Conservation (phyloP, 2,329 filamentous ascomycete genomes). For the Lachnellula occidentalis region DNA sequence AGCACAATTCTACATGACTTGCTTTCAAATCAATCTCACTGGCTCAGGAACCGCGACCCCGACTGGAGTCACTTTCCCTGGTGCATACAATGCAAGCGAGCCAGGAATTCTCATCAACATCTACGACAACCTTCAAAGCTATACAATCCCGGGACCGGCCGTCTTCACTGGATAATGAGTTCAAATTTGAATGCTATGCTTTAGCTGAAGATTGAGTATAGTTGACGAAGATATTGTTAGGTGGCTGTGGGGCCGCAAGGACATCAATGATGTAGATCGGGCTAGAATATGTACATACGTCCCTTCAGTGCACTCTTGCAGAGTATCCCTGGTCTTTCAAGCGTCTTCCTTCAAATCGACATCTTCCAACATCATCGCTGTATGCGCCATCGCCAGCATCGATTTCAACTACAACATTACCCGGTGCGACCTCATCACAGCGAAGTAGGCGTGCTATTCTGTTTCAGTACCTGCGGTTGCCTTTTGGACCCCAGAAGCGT, state of each 20-base stretch:
- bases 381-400: not conserved
- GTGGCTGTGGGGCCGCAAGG: no score
- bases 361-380: not conserved
- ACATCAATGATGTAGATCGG: no score
- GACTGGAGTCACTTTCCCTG: constrained; percentile 40
- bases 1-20: constrained; percentile 37
- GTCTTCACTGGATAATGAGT: constrained; percentile 21
- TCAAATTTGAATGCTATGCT: not conserved
- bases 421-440: not conserved
- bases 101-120: constrained; percentile 45
- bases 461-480: not conserved
- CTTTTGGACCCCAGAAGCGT: not conserved
- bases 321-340: not conserved
- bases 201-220: no score
- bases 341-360: not conserved
- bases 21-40: constrained; percentile 41
- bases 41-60: constrained; percentile 38
- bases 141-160: constrained; percentile 36
- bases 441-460: not conserved
- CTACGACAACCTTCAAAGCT: constrained; percentile 31
- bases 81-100: constrained; percentile 42
- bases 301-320: not conserved
- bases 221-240: not conserved
- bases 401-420: not conserved
- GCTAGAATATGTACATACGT: not conserved